Conservation (phyloP, 1,284 basidiomycete species). For the Sanghuangporus weigelae region DNA sequence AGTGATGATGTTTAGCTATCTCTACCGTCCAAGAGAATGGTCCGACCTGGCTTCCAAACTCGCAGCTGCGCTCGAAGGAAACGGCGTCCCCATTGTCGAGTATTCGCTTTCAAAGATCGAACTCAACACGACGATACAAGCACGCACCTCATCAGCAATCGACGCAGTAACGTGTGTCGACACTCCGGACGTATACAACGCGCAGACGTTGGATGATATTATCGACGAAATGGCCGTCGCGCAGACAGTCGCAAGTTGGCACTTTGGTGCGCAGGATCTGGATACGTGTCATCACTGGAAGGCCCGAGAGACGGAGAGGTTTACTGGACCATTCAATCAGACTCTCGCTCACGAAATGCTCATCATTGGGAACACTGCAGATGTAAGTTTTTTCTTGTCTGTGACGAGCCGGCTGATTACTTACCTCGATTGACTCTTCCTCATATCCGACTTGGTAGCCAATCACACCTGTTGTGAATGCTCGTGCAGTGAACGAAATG, state of each 20-base stretch:
- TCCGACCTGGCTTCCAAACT: constrained; percentile 19
- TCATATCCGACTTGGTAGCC: constrained; percentile 14
- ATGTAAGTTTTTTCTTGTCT: constrained; percentile 4
- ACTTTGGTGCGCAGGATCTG: constrained; percentile 19
- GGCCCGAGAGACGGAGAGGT: constrained; percentile 21
- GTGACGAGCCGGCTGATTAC: background rate
- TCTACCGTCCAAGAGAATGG: constrained; percentile 24
- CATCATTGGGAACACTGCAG: constrained; percentile 24
- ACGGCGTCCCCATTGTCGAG: constrained; percentile 20
- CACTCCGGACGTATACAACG: constrained; percentile 20
- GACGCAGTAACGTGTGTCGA: constrained; percentile 20
- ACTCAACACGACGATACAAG: constrained; percentile 18
- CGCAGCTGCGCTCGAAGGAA: constrained; percentile 19
- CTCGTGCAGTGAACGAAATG: constrained; percentile 22
- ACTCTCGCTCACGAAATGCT: constrained; percentile 22
- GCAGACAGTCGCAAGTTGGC: constrained; percentile 16
- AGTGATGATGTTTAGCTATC: constrained; percentile 20
- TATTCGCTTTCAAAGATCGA: constrained; percentile 18
- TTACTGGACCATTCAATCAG: constrained; percentile 24
- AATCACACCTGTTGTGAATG: constrained; percentile 23
- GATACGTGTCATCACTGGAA: constrained; percentile 23
- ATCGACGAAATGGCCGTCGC: constrained; percentile 19
- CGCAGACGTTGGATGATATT: constrained; percentile 19
- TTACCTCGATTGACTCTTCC: background rate
- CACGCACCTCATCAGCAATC: constrained; percentile 20